Conservation (phyloP, 441 rosid genomes). For the Kokia cookei region DNA sequence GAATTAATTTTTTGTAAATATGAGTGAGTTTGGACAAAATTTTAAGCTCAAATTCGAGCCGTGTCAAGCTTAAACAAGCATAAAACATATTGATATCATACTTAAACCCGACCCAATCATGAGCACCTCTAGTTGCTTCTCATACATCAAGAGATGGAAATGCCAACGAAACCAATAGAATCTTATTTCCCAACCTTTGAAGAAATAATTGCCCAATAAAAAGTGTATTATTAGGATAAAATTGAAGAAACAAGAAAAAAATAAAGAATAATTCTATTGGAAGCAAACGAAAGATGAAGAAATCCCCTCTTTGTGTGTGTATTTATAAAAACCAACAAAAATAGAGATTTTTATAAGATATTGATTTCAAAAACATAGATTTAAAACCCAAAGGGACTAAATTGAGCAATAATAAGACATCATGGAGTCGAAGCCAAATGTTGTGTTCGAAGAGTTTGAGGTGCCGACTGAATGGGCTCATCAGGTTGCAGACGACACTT, state of each 20-base stretch:
- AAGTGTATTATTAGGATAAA: not conserved
- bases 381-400: not conserved
- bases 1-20: no score
- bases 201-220: not conserved
- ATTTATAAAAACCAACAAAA: not conserved
- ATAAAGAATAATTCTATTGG: constrained; percentile 18
- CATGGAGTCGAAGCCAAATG: not conserved
- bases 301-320: not conserved
- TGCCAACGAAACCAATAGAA: no score
- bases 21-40: no score
- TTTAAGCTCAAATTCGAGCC: no score
- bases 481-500: not conserved
- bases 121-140: no score
- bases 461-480: not conserved
- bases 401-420: not conserved
- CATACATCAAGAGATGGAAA: no score
- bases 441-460: not conserved
- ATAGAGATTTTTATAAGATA: not conserved
- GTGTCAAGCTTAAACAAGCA: no score
- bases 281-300: constrained; percentile 16
- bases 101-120: no score
- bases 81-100: no score
- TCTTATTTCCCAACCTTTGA: not conserved
- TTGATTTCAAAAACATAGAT: not conserved
- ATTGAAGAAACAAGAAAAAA: not conserved